Evolutionary conservation across 805 yeast genomes (phyloP), one percentile per base, ranked within the genome.

Genomic region (Sungouiella blattae): DNA sequence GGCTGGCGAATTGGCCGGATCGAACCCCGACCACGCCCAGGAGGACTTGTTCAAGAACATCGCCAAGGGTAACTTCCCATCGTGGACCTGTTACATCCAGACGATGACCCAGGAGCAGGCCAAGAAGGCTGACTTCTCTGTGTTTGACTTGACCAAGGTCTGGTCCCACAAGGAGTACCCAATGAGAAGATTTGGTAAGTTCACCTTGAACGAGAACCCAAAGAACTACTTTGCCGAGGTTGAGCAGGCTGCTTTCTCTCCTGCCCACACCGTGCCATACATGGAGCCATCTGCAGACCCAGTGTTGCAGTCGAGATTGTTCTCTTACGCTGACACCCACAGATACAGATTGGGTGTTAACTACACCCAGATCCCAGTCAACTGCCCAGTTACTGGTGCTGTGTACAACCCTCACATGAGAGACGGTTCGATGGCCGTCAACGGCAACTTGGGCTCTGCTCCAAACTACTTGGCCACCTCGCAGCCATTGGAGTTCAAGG

Each of bases 111-210:
- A 77, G 42, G 85, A 78, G 50, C 80, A 87, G 63, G 87, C 95
- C 41, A 74, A 81, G 61, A 63, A 77, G 41, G 75, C 76, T 32
- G 82, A 83, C 56, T 87, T 83, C 65, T 83, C 91, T 5, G 89
- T 88, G 29, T 87, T 85, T 57, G 96, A 87, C 64, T 72, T 87
- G 60, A 87, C 96, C 45, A 88, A 88, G 69, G 83, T 85, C 37
- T 87, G 96, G 96, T 87, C 96, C 23, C 94, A 87, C 57, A 68
- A 66, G 50, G 81, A 87, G 38, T 87, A 78, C 73, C 96, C 96
- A 55, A 64, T 87, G 67, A 78, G 95, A 62, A 79, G 80, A 60
- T 81, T 87, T 57, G 96, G 95, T 59, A 80, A 79, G 59, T 67
- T 87, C 46, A 78, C 77, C 1, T 64, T 87, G 59, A 83, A 87